phyloP scores from a whole-genome alignment of 2,329 filamentous ascomycete genomes.

The Aspergillus thermomutatus region DNA sequence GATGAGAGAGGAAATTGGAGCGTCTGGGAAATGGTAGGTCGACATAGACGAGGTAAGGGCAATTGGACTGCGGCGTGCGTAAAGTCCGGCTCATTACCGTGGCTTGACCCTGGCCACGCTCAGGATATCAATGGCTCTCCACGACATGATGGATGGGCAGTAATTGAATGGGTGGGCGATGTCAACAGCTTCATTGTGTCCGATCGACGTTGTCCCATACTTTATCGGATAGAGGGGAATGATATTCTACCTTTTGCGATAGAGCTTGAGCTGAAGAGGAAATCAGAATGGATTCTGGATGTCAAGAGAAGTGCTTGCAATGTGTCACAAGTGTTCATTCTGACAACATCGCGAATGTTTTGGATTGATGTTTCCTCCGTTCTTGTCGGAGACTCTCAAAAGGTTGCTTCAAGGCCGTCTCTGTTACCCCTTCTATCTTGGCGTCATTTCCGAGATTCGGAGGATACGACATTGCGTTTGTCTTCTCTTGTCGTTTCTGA shows the following conservation, averaged over 20 bases:
- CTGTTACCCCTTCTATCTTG: conserved; percentile 44
- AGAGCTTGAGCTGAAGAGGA: conserved; percentile 33
- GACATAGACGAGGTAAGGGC: conserved; percentile 24
- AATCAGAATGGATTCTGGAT: conserved; percentile 55
- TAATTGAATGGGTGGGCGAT: conserved; percentile 39
- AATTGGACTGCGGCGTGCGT: conserved; percentile 27
- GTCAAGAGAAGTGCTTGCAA: conserved; percentile 43
- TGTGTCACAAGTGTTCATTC: conserved; percentile 46
- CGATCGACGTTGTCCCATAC: conserved; percentile 43
- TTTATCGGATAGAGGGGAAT: conserved; percentile 32
- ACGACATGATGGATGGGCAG: conserved; percentile 44
- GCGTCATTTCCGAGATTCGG: conserved; percentile 52
- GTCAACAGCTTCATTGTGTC: conserved; percentile 49
- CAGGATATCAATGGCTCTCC: conserved; percentile 10
- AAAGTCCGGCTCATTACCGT: conserved; percentile 30
- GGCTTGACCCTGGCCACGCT: conserved; percentile 12
- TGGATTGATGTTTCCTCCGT: conserved; percentile 40
- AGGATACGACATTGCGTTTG: conserved; percentile 51
- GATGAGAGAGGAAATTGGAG: conserved; percentile 55
- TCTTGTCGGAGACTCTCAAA: conserved; percentile 19
- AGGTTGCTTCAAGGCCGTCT: conserved; percentile 23
- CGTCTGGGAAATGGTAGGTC: conserved; percentile 44
- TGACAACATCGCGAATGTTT: conserved; percentile 52
- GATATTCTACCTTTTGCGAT: conserved; percentile 26
- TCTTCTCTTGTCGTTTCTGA: conserved; percentile 28